Conservation (phyloP, 116 monocot species). For the Cymodocea nodosa region DNA sequence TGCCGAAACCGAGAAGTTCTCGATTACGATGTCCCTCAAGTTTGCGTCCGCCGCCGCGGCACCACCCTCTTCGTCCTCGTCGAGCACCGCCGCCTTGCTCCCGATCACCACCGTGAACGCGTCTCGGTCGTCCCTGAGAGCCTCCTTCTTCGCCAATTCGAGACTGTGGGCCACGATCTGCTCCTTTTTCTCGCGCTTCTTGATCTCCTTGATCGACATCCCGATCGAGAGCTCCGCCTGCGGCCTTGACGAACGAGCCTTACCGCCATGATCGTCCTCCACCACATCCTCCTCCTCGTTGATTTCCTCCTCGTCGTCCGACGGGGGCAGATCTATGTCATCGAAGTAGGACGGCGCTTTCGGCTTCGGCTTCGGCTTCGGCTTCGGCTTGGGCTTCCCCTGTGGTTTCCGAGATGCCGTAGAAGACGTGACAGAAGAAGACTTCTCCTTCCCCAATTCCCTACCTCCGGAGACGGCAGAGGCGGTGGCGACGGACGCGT, state of each 20-base stretch:
- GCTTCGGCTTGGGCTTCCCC: constrained; percentile 32
- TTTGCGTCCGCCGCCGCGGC: constrained; percentile 36
- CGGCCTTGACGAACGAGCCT: constrained; percentile 6
- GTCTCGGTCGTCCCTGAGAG: constrained; percentile 76
- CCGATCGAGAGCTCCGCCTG: constrained; percentile 13
- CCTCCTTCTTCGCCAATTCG: constrained; percentile 47
- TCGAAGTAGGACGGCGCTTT: constrained; percentile 53
- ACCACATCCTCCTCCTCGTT: not conserved
- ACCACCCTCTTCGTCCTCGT: constrained; percentile 29
- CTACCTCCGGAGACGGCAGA: not conserved
- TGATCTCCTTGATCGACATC: constrained; percentile 54
- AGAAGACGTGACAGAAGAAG: not conserved
- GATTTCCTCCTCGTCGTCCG: constrained; percentile 55
- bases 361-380: constrained; percentile 33
- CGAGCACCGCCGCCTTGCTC: constrained; percentile 22
- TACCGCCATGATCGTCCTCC: not conserved
- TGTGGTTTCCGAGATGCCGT: not conserved
- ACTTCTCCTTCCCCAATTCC: not conserved
- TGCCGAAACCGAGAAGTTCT: constrained; percentile 79
- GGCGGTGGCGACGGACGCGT: not conserved
- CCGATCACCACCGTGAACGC: constrained; percentile 78
- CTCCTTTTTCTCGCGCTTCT: constrained; percentile 84
- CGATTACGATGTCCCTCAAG: constrained; percentile 45
- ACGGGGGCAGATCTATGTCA: constrained; percentile 80
- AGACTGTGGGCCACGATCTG: constrained; percentile 27